phyloP scores from a whole-genome alignment of 2,329 filamentous ascomycete genomes.

The Penicillium sumatraense region DNA sequence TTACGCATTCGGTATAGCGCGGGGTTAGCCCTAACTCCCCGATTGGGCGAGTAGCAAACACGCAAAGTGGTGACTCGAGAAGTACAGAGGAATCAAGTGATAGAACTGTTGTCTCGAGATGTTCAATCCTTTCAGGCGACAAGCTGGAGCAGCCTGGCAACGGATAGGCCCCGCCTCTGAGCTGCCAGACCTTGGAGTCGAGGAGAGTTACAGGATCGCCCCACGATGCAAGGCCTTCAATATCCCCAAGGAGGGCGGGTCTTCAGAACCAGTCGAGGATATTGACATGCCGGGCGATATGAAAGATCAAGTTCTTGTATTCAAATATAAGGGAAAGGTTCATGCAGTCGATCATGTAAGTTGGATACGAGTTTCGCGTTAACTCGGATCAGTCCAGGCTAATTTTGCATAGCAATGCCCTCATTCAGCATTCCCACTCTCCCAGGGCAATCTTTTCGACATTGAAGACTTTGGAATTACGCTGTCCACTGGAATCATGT shows the following conservation, averaged over 20 bases:
- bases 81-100: background rate
- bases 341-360: constrained; percentile 70
- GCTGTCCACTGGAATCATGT: constrained; percentile 61
- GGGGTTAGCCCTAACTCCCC: constrained; percentile 34
- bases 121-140: constrained; percentile 2
- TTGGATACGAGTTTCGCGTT: background rate
- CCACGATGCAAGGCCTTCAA: constrained; percentile 65
- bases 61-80: background rate
- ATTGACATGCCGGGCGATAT: constrained; percentile 47
- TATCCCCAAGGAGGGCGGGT: constrained; percentile 47
- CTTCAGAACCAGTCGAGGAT: constrained; percentile 28
- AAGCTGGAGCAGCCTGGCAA: constrained; percentile 52
- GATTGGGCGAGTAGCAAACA: constrained; percentile 20
- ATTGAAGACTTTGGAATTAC: constrained; percentile 71
- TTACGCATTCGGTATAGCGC: constrained; percentile 26
- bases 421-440: constrained; percentile 69
- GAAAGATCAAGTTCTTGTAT: constrained; percentile 67
- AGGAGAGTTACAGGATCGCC: constrained; percentile 42
- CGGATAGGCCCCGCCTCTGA: constrained; percentile 59
- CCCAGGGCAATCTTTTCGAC: constrained; percentile 66
- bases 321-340: constrained; percentile 66
- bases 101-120: background rate
- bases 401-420: constrained; percentile 61
- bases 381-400: background rate
- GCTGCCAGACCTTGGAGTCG: constrained; percentile 57